A percentile compares a stretch with the other conserved stretches of the same genome.
Evolutionary conservation across 106 monocot species (phyloP).

Genomic region (Ottelia alismoides): DNA sequence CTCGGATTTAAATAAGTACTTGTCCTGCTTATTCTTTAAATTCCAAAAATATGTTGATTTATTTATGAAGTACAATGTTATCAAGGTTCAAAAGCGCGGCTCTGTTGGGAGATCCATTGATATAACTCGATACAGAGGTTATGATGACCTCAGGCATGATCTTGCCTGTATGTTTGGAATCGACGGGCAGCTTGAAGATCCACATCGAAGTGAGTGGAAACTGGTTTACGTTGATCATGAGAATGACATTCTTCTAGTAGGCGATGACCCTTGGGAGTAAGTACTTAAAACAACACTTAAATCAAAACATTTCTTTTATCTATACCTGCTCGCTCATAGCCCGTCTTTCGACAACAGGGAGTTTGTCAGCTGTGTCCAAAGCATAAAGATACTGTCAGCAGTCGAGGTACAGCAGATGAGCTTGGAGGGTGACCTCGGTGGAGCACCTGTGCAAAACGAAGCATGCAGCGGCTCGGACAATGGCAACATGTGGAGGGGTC

Average conservation of each 20-base stretch:
- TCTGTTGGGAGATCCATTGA: slow-evolving; percentile 67
- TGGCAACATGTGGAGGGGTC: slow-evolving; percentile 37
- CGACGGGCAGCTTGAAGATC: slow-evolving; percentile 82
- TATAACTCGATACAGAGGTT: slow-evolving; percentile 32
- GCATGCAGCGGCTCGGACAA: slow-evolving; percentile 51
- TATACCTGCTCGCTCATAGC: too few species aligned
- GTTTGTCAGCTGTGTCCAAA: slow-evolving; percentile 78
- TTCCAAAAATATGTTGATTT: too few species aligned
- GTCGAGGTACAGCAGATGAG: slow-evolving; percentile 85
- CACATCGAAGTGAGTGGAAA: slow-evolving; percentile 77
- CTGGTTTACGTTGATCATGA: slow-evolving; percentile 91
- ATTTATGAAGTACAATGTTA: too few species aligned
- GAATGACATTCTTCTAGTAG: slow-evolving; percentile 71
- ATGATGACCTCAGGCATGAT: slow-evolving; percentile 76
- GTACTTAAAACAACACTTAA: slow-evolving; percentile 7
- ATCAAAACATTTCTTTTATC: neutral
- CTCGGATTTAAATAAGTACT: too few species aligned
- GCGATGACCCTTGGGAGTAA: slow-evolving; percentile 98
- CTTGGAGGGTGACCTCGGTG: slow-evolving; percentile 50
- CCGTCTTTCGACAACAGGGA: slow-evolving; percentile 30
- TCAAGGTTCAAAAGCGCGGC: slow-evolving; percentile 79
- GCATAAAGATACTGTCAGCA: slow-evolving; percentile 81
- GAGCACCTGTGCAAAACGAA: slow-evolving; percentile 22
- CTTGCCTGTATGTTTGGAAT: slow-evolving; percentile 91
- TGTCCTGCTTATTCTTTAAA: too few species aligned